Conservation (phyloP, 768 basidiomycete genomes). For the Auricularia sp. region DNA sequence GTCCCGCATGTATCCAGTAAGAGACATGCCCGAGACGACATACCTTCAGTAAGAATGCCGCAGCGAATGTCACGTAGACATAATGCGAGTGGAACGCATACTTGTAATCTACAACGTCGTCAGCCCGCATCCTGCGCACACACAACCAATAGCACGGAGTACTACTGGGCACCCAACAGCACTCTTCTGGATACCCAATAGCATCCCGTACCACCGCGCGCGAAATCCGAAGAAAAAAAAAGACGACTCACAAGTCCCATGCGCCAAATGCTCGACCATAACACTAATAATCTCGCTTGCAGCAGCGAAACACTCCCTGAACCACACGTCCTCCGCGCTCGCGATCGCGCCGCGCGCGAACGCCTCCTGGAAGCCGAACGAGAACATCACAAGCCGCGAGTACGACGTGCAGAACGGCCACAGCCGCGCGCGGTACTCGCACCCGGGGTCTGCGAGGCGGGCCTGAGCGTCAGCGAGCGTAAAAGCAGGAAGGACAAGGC, state of each 20-base stretch:
- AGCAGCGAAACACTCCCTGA: background rate
- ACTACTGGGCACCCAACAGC: too few species aligned
- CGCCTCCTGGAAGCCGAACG: slow-evolving; percentile 19
- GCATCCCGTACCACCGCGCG: too few species aligned
- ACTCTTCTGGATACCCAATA: too few species aligned
- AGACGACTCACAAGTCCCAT: background rate
- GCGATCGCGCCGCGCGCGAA: slow-evolving; percentile 10
- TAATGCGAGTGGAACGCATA: slow-evolving; percentile 11
- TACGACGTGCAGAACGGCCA: slow-evolving; percentile 16
- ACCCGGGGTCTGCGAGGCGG: background rate
- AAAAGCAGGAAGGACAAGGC: too few species aligned
- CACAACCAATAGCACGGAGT: background rate
- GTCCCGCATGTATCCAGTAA: background rate
- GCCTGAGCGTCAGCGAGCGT: background rate
- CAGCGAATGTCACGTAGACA: slow-evolving; percentile 17
- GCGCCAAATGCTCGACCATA: background rate
- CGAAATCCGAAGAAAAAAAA: too few species aligned
- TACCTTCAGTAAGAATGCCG: slow-evolving; percentile 16
- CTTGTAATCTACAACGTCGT: background rate
- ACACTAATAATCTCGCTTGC: background rate
- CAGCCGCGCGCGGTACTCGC: slow-evolving; percentile 6
- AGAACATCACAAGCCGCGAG: slow-evolving; percentile 18
- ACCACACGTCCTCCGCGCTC: background rate
- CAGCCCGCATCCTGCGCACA: background rate
- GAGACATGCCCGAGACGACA: background rate